Conservation (phyloP, 805 yeast species). For the Yarrowia sp. region DNA sequence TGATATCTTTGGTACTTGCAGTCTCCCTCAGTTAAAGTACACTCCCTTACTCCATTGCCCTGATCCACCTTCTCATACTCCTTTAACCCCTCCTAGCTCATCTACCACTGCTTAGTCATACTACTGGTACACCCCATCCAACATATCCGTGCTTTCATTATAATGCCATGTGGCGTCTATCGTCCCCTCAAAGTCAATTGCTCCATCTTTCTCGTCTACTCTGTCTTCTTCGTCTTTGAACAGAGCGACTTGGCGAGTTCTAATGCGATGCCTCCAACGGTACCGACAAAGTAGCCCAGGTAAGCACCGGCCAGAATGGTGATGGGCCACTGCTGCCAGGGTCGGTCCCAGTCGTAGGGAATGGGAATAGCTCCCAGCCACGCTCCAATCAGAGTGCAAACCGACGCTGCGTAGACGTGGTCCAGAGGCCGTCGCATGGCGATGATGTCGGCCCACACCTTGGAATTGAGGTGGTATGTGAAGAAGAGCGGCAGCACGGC, state of each 20-base stretch:
- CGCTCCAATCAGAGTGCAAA: conserved; percentile 66
- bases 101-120: no score
- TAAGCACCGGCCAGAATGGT: conserved; percentile 83
- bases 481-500: conserved; percentile 70
- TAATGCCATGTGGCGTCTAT: conserved; percentile 10
- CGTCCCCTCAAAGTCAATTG: conserved; percentile 5
- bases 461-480: conserved; percentile 59
- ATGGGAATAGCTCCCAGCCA: conserved; percentile 95
- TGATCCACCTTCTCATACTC: no score
- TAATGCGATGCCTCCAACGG: conserved; percentile 50
- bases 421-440: conserved; percentile 46
- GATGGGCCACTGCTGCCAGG: conserved; percentile 96
- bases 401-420: conserved; percentile 52
- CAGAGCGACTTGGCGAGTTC: conserved; percentile 7
- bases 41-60: no score
- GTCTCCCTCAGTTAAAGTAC: no score
- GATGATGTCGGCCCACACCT: conserved; percentile 53
- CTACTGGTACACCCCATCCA: not conserved
- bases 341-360: conserved; percentile 97
- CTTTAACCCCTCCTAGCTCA: no score
- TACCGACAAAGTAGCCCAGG: conserved; percentile 72
- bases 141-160: conserved; percentile 8
- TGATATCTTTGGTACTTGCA: no score
- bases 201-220: not conserved
- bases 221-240: conserved; percentile 21